phyloP scores from a whole-genome alignment of 2,329 filamentous ascomycete genomes.

The Botrytis fragariae region DNA sequence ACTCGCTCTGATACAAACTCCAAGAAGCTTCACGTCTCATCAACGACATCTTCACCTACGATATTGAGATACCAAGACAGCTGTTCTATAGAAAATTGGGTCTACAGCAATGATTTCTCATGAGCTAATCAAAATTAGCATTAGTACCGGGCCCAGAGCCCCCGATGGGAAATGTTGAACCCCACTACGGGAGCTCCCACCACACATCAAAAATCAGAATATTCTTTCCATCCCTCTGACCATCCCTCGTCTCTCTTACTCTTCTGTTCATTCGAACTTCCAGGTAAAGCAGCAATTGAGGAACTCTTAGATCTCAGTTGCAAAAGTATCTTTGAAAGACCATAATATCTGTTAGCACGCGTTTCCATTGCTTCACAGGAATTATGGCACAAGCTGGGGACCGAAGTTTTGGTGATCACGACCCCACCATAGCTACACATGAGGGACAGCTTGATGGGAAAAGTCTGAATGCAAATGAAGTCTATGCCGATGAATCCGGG shows the following conservation, averaged over 20 bases:
- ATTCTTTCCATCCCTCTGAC: not conserved
- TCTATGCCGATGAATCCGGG: conserved; percentile 19
- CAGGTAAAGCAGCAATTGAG: conserved; percentile 11
- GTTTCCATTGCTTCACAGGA: conserved; percentile 36
- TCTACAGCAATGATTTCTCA: not conserved
- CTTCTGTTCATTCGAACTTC: not conserved
- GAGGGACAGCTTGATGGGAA: conserved; percentile 17
- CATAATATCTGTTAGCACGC: conserved; percentile 33
- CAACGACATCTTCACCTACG: not conserved
- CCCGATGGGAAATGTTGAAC: conserved; percentile 14
- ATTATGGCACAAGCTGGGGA: conserved; percentile 32
- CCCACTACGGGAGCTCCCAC: conserved; percentile 12
- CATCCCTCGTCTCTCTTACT: not conserved
- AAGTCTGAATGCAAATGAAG: conserved; percentile 2
- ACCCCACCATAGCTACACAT: conserved; percentile 13
- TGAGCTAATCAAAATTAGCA: conserved; percentile 13
- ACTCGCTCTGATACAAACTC: not conserved
- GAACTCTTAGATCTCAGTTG: not conserved
- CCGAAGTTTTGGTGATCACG: conserved; percentile 21
- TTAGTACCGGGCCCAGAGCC: conserved; percentile 12
- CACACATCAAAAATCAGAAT: conserved; percentile 2
- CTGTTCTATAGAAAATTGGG: conserved; percentile 6
- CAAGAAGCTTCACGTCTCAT: not conserved
- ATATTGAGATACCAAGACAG: not conserved
- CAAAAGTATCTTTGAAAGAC: not conserved